Evolutionary conservation across 2,329 filamentous ascomycete species (phyloP).

Genomic region (Aotearoamyces nothofagi): DNA sequence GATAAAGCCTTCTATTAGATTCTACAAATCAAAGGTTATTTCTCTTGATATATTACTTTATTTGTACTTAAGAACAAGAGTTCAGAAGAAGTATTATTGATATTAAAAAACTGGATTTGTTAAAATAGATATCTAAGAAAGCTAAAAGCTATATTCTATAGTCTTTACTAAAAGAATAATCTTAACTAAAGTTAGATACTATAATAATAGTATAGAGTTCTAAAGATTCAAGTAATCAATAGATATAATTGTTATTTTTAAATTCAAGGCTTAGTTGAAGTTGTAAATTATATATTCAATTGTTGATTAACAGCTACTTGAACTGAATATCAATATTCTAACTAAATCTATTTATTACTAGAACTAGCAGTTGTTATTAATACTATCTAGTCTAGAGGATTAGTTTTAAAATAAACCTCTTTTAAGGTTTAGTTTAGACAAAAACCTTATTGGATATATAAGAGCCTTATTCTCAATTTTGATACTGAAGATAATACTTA

Average conservation of each 20-base stretch:
- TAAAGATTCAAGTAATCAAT: neutral
- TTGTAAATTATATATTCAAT: too few relatives aligned
- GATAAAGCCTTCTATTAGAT: too few relatives aligned
- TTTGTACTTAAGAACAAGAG: too few relatives aligned
- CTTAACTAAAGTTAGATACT: neutral
- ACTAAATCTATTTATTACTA: neutral
- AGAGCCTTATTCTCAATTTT: neutral
- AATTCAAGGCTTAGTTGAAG: neutral
- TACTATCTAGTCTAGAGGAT: neutral
- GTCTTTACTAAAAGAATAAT: neutral
- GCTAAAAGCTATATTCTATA: neutral
- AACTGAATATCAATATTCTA: neutral
- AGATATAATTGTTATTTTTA: neutral
- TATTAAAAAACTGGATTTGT: too few relatives aligned
- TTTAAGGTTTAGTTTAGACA: conserved; percentile 1
- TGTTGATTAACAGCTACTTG: neutral
- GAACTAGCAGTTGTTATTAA: neutral
- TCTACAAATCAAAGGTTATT: conserved; percentile 1
- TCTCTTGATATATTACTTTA: neutral
- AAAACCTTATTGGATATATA: conserved; percentile 1
- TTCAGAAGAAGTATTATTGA: too few relatives aligned
- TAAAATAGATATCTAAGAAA: too few relatives aligned
- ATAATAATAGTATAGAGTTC: too few relatives aligned
- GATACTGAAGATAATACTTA: neutral
- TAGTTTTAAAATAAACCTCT: neutral